Percentiles rank a stretch among this genome's conserved stretches.
Evolutionary conservation across 768 basidiomycete species (phyloP).

Genomic region (Tylopilus rubrobrunneus): DNA sequence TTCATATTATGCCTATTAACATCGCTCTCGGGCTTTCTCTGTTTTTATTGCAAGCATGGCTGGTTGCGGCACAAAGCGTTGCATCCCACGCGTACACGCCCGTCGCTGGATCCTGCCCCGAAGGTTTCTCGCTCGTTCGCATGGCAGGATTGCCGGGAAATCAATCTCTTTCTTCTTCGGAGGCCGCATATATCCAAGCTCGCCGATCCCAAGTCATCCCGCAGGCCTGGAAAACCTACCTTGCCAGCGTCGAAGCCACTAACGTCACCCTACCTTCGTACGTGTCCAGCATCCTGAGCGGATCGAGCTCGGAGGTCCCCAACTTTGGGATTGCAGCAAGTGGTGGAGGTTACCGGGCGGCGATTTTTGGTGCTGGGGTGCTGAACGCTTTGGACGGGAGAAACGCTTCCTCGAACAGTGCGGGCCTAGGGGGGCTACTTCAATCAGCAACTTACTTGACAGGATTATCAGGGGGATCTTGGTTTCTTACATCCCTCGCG

Average conservation of each 20-base stretch:
- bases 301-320: slow-evolving; percentile 24
- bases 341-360: slow-evolving; percentile 57
- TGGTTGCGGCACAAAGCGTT: slow-evolving; percentile 19
- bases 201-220: slow-evolving; percentile 36
- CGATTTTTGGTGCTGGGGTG: slow-evolving; percentile 51
- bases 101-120: slow-evolving; percentile 15
- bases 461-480: slow-evolving; percentile 46
- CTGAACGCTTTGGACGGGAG: slow-evolving; percentile 47
- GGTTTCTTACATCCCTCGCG: slow-evolving; percentile 38
- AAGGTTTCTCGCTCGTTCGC: slow-evolving; percentile 28
- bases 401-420: slow-evolving; percentile 38
- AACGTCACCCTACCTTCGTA: slow-evolving; percentile 31
- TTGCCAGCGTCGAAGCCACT: slow-evolving; percentile 34
- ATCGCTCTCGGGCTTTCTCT: slow-evolving; percentile 12
- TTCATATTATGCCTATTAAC: background rate
- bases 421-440: slow-evolving; percentile 48
- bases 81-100: slow-evolving; percentile 28
- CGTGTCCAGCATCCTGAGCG: slow-evolving; percentile 30
- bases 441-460: slow-evolving; percentile 51
- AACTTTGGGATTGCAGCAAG: slow-evolving; percentile 48
- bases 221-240: slow-evolving; percentile 38
- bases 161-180: slow-evolving; percentile 35
- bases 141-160: slow-evolving; percentile 20
- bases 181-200: slow-evolving; percentile 34
- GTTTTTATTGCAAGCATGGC: background rate